Conservation (phyloP, 2,329 filamentous ascomycete genomes). For the Plenodomus tracheiphilus region DNA sequence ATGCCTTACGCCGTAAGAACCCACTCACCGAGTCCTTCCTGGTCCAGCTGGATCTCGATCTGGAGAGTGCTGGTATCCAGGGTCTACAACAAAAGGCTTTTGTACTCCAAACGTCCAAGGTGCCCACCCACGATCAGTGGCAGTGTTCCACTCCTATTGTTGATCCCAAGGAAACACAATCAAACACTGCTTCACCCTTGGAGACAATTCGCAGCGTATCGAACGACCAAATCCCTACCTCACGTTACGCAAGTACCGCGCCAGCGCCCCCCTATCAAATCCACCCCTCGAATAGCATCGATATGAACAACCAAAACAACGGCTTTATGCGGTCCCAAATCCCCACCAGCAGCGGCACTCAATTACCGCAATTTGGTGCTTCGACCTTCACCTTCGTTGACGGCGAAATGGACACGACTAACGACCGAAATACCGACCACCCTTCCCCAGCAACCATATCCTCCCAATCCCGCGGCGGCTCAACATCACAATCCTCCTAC, state of each 20-base stretch:
- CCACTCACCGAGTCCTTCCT: conserved; percentile 93
- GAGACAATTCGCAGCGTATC: conserved; percentile 30
- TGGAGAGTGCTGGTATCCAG: conserved; percentile 69
- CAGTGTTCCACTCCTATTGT: conserved; percentile 43
- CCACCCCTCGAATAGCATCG: conserved; percentile 21
- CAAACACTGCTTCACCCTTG: conserved; percentile 20
- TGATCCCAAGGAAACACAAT: conserved; percentile 40
- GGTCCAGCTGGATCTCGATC: conserved; percentile 88
- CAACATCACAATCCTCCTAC: conserved; percentile 42
- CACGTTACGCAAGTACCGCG: conserved; percentile 13
- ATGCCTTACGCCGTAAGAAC: conserved; percentile 83
- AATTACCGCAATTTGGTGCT: conserved; percentile 5
- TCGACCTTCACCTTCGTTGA: conserved; percentile 22
- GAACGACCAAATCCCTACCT: conserved; percentile 1
- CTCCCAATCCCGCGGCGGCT: conserved; percentile 35
- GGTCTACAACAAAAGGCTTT: conserved; percentile 53
- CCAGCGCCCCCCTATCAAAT: conserved; percentile 31
- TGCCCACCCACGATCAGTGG: conserved; percentile 23
- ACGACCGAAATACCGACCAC: conserved; percentile 32
- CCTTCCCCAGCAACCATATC: conserved; percentile 40
- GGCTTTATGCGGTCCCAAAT: conserved; percentile 14
- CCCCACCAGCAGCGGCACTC: not conserved
- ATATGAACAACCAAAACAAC: conserved; percentile 24
- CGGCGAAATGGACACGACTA: conserved; percentile 44
- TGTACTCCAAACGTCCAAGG: conserved; percentile 6